Evolutionary conservation across 768 basidiomycete genomes (phyloP), one percentile per base, ranked within the genome.

Genomic region (Stropharia rugosoannulata): DNA sequence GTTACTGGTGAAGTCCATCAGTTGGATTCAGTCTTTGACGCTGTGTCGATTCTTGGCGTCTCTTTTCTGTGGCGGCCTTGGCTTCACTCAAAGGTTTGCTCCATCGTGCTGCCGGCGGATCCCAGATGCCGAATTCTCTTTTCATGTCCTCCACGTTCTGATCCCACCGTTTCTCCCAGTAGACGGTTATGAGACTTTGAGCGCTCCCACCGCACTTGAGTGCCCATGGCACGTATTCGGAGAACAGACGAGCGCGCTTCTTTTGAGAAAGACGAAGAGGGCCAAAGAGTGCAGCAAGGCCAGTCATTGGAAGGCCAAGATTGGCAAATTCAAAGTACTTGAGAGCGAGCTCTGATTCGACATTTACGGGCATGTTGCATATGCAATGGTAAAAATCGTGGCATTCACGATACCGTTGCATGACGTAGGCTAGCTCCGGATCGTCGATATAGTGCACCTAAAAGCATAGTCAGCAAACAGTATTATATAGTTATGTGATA

Each of bases 341-440:
- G 70, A 98, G 83, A 1, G 94, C 93, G 29, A 99, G 80, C 68
- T 99, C 97, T 45, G 89, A 92, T 55, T 90, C 84, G 64, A 96
- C 89, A 58, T 87, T 87, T 55, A 98, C 93, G n/a, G 94, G 95
- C 8, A 98, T 80, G 62, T 85, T 85, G 74, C 86, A 86, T 57
- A 98, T 81, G 64, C 91, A 92, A 67, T 99, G 97, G 67, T 98
- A 97, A 62, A 98, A 89, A 73, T 99, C 96, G 72, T 99, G 97
- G 60, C 90, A 96, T 74, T 99, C 95, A 22, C 96, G 88, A 70
- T 98, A 99, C 49, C 96, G 88, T 62, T 95, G 93, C 90, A 99
- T 93, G 53, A 98, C 91, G 70, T 97, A 98, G 22, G 97, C 97
- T 10, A 97, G 82, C 65, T 97, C 95, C 2, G 95, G 94, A 65